These are phyloP conservation scores for Diversispora eburnea DNA, from an alignment of 192 early-diverging fungal species.

Conservation along the genomic window DNA sequence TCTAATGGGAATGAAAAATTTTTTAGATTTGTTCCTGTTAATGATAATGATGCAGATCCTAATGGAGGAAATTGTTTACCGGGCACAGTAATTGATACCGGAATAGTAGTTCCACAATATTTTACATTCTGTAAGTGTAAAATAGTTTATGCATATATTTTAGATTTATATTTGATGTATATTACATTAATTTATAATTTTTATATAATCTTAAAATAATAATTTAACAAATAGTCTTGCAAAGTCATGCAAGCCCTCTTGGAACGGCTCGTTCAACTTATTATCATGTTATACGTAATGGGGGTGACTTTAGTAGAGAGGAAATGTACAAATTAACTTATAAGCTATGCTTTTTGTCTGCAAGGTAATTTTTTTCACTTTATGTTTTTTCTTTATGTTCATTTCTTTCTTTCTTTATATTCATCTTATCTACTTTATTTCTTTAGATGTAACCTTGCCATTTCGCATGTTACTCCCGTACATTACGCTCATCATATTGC, in stretches of 20 bases:
- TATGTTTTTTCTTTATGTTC: background rate
- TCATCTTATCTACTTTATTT: background rate
- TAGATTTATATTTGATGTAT: conserved; percentile 79
- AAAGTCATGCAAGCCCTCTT: conserved; percentile 84
- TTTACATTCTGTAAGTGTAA: conserved; percentile 69
- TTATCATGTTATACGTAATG: conserved; percentile 88
- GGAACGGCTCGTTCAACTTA: conserved; percentile 89
- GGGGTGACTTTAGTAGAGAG: conserved; percentile 74
- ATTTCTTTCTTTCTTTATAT: background rate
- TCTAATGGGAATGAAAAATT: no score
- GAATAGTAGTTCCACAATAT: conserved; percentile 67
- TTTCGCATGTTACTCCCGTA: background rate
- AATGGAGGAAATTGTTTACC: conserved; percentile 76
- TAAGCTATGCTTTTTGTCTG: conserved; percentile 85
- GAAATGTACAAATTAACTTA: conserved; percentile 84
- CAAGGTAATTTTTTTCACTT: conserved; percentile 39
- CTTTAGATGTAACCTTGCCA: background rate
- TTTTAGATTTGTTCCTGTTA: background rate
- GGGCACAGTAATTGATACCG: conserved; percentile 71
- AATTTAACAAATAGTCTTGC: conserved; percentile 73
- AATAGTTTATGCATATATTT: no score
- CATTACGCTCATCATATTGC: conserved; percentile 2
- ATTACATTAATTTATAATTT: conserved; percentile 55
- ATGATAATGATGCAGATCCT: conserved; percentile 47
- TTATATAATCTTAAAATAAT: conserved; percentile 68